Base-by-base conservation (phyloP, 169 alveolate species). In the Eimeria acervulina region DNA sequence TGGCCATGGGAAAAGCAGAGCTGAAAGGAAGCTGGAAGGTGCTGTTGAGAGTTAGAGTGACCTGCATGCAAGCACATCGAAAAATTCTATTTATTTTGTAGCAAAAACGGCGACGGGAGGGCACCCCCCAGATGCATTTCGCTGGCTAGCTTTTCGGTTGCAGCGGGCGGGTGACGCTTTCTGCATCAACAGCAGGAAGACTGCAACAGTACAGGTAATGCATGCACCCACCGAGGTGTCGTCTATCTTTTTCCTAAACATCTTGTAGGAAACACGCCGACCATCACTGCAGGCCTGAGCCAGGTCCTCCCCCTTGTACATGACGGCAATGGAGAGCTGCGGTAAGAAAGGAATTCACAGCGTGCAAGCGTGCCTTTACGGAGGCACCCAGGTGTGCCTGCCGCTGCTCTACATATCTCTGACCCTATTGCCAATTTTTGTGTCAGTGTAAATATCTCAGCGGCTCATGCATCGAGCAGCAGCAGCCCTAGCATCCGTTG, bases 291-390 rank as follows among this genome's bases (percentile, higher is more conserved):
- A 92, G 12, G 74, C 96, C 52, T 66, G 93, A 4, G 92, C 31
- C 40, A 76, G 96, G 59, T 92, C 66, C 70, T 92, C 96, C 3
- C 88, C 96, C 47, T 44, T 55, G 92, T 92, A 92, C 84, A 92
- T 78, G 74, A 92, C 91, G 61, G 92, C 96, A 42, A 92, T 61
- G 51, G 96, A 83, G 59, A 92, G 72, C 96, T 92, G 83, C 44
- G 42, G 61, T 36, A 63, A 51, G 13, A 33, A 51, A 70, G 47
- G 33, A 31, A 78, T 3, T 5, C 4, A 26, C 36, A 42, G 10
- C 7, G 0, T 26, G 68, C 7, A 38, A 13, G 61, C 68, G 33
- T 36, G 40, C 89, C 23, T 2, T 21, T 52, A 33, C 13, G 19
- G 91, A 13, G 19, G 55, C 74, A 19, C 23, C 51, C 63, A n/a